Evolutionary conservation across 2,329 filamentous ascomycete genomes (phyloP), one percentile per base, ranked within the genome.

Genomic region (Amphichorda felina): DNA sequence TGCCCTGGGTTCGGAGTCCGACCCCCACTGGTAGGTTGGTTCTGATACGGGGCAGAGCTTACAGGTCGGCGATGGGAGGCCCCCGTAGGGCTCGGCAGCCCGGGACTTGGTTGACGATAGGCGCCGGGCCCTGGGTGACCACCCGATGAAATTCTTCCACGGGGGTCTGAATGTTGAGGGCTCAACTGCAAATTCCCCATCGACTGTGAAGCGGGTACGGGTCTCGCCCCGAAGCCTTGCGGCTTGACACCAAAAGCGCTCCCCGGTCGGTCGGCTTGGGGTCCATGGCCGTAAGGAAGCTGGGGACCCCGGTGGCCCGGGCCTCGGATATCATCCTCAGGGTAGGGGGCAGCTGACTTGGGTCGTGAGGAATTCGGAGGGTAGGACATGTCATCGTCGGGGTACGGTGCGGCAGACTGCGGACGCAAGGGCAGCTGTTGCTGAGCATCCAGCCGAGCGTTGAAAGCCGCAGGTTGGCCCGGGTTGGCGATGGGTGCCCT

Each of bases 341-440:
- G 70, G 40, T 74, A 74, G 0, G 70, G 69, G 0, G 63, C 63
- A 3, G 57, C 52, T 3, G 69, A 68, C 38, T 60, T 61, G 4
- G 68, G 57, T 25, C 68, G 59, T 34, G 46, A 50, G 14, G 63
- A 40, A 38, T 53, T 61, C 30, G 66, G 51, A n/a, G 63, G 66
- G 32, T 68, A 62, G 15, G 75, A 70, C 36, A 65, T 63, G 43
- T 82, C 77, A 43, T 83, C 79, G 34, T 78, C 68, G 1, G 82
- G 82, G 46, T 87, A 87, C 2, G 82, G 82, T 2, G 76, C 75
- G 16, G 70, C 64, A 8, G 77, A 70, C 38, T 64, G 70, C 13
- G 72, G 56, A 24, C 73, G 64, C 19, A 47, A 31, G 33, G 48
- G 33, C 38, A 45, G 34, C 41, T 40, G 25, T 19, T 31, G 30